These are phyloP conservation scores for Tetrahymena borealis DNA, from an alignment of 73 alveolate species.

Conservation along the genomic window DNA sequence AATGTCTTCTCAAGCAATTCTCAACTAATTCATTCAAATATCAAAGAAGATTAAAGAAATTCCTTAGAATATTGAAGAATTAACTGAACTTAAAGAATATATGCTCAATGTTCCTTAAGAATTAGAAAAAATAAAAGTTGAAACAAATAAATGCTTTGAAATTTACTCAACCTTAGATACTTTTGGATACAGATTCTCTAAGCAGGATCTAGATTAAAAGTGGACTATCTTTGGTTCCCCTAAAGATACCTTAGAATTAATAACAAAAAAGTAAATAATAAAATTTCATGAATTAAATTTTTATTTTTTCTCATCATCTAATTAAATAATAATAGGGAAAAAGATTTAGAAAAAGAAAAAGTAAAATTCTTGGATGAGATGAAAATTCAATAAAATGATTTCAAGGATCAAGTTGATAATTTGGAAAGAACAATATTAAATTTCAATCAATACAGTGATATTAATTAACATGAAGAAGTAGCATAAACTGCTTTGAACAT, in stretches of 20 bases:
- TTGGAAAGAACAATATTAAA: conserved; percentile 85
- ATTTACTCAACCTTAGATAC: conserved; percentile 85
- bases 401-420: conserved; percentile 84
- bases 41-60: conserved; percentile 83
- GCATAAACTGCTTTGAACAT: conserved; percentile 80
- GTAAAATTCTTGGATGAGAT: conserved; percentile 85
- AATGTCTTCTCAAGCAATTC: conserved; percentile 76
- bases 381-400: conserved; percentile 87
- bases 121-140: conserved; percentile 82
- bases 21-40: conserved; percentile 87
- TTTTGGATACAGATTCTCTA: conserved; percentile 83
- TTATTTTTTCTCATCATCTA: neutral
- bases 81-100: conserved; percentile 87
- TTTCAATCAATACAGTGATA: conserved; percentile 83
- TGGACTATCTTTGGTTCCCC: conserved; percentile 96
- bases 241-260: conserved; percentile 73
- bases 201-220: conserved; percentile 83
- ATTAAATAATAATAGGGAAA: conserved; percentile 43
- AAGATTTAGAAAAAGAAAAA: conserved; percentile 90
- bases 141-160: conserved; percentile 76
- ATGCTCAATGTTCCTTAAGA: conserved; percentile 87
- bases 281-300: too few relatives aligned
- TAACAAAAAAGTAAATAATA: conserved; percentile 29
- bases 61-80: conserved; percentile 91
- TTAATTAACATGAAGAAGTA: conserved; percentile 79